phyloP scores from a whole-genome alignment of 768 basidiomycete genomes.

The Russula sp. region DNA sequence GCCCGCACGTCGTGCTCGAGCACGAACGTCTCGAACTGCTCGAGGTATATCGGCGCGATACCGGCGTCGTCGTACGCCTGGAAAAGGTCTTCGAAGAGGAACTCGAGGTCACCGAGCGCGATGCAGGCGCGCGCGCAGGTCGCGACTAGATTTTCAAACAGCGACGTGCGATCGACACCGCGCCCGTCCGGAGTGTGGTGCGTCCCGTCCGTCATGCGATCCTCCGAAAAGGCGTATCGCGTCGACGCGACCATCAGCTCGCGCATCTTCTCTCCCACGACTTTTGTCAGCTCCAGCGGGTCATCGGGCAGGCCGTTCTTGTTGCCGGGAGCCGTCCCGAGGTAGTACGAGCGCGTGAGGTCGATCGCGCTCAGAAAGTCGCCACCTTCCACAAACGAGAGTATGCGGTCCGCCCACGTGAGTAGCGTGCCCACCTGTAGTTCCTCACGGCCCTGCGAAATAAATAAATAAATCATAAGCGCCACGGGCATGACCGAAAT shows the following conservation, averaged over 20 bases:
- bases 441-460: constrained; percentile 53
- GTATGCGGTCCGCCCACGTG: constrained; percentile 92
- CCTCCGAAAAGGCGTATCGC: constrained; percentile 89
- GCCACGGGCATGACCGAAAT: background rate
- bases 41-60: constrained; percentile 79
- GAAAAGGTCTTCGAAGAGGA: constrained; percentile 90
- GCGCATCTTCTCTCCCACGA: constrained; percentile 68
- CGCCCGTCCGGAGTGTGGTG: constrained; percentile 76
- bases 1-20: constrained; percentile 61
- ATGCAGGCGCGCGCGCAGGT: constrained; percentile 76
- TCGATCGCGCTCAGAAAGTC: constrained; percentile 91
- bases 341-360: constrained; percentile 74
- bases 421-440: constrained; percentile 79
- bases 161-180: constrained; percentile 84
- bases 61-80: constrained; percentile 82
- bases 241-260: constrained; percentile 86
- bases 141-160: constrained; percentile 87
- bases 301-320: constrained; percentile 78
- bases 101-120: constrained; percentile 72
- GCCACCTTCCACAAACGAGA: constrained; percentile 75
- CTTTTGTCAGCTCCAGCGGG: constrained; percentile 44
- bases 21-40: constrained; percentile 75
- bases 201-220: constrained; percentile 86
- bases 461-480: constrained; percentile 9
- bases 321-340: constrained; percentile 76